Evolutionary conservation across 768 basidiomycete genomes (phyloP).

Genomic region (Pulveroboletus sp.): DNA sequence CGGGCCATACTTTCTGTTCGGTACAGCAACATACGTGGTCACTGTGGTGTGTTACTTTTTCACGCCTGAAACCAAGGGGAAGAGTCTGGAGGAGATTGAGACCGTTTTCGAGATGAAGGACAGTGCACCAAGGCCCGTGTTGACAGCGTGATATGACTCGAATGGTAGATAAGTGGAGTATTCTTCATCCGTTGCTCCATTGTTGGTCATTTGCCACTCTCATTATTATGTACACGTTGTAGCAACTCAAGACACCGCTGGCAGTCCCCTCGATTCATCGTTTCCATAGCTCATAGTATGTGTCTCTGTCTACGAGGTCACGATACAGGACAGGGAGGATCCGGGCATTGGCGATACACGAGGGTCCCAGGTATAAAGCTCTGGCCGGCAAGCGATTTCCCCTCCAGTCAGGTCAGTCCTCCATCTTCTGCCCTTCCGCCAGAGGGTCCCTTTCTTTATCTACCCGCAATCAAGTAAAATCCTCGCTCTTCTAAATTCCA

Average conservation of each 20-base stretch:
- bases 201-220: no score
- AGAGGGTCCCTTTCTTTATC: background rate
- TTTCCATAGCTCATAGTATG: no score
- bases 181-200: no score
- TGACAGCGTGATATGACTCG: background rate
- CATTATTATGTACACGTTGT: no score
- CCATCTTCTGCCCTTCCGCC: background rate
- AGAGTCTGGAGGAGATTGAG: conserved; percentile 41
- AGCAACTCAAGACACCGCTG: no score
- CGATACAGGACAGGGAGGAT: background rate
- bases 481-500: background rate
- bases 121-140: background rate
- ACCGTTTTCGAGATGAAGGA: conserved; percentile 30
- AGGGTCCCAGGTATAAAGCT: conserved; percentile 15
- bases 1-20: conserved; percentile 46
- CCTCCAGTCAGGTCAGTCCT: background rate
- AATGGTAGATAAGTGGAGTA: no score
- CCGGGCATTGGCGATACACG: background rate
- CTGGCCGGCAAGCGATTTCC: background rate
- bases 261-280: no score
- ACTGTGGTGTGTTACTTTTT: conserved; percentile 36
- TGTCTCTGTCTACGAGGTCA: background rate
- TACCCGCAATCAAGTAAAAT: background rate
- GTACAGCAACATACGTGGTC: conserved; percentile 33
- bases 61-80: conserved; percentile 43